A percentile compares a stretch with the other conserved stretches of the same genome.
phyloP scores from a whole-genome alignment of 805 yeast genomes.

The Spencermartinsiella europaea region DNA sequence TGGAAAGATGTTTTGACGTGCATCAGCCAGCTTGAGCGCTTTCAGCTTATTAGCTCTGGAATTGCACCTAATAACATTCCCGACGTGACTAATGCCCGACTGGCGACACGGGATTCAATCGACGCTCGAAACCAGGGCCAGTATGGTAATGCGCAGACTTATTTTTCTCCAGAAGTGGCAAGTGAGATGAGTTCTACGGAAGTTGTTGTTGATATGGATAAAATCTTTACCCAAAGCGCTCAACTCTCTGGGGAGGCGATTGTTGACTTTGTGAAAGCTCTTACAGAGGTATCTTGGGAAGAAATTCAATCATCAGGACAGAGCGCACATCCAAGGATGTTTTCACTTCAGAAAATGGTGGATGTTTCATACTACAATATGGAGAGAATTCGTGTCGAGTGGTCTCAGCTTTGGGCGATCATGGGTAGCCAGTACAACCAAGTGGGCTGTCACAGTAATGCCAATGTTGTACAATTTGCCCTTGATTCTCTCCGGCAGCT shows the following conservation, averaged over 20 bases:
- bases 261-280: slow-evolving; percentile 77
- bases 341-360: slow-evolving; percentile 89
- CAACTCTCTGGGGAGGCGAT: slow-evolving; percentile 78
- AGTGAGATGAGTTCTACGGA: slow-evolving; percentile 32
- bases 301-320: slow-evolving; percentile 87
- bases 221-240: slow-evolving; percentile 77
- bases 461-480: slow-evolving; percentile 80
- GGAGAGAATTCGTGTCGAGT: slow-evolving; percentile 92
- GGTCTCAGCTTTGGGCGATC: slow-evolving; percentile 93
- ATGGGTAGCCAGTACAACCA: slow-evolving; percentile 86
- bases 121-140: slow-evolving; percentile 14
- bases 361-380: slow-evolving; percentile 97
- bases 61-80: slow-evolving; percentile 80
- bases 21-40: slow-evolving; percentile 85
- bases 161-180: slow-evolving; percentile 23
- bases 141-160: neutral
- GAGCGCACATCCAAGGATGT: slow-evolving; percentile 80
- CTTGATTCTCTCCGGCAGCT: slow-evolving; percentile 90
- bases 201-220: slow-evolving; percentile 59
- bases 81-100: slow-evolving; percentile 72
- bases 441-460: slow-evolving; percentile 76
- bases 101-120: slow-evolving; percentile 39
- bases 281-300: slow-evolving; percentile 80
- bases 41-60: slow-evolving; percentile 84
- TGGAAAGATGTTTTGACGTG: slow-evolving; percentile 83